Evolutionary conservation across 495 filamentous ascomycete species (phyloP), one percentile per base, ranked within the genome.

Genomic region (Choiromyces venosus): DNA sequence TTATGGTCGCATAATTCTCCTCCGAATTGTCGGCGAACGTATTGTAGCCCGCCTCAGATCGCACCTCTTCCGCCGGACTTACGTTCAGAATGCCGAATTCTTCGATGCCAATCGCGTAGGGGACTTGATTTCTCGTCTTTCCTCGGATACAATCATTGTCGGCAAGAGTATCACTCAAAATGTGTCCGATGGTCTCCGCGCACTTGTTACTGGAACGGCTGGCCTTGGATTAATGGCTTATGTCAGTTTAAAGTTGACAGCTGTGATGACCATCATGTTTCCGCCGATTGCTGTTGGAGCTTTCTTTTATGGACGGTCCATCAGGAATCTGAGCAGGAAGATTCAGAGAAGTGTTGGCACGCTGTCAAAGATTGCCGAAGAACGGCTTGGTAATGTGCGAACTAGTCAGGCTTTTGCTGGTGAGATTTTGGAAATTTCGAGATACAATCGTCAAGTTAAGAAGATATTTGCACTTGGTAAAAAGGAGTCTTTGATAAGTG

Each of bases 81-180:
- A 96, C 73, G 84, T 93, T 33, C 95, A 99, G 80, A 93, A 99
- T 82, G 96, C 96, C 72, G 95, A 99, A 81, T 99, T 99, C 85
- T 99, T 98, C 81, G 95, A 99, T 81, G 95, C 95, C 46, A 99
- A 99, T 83, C 87, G 96, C 29, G 93, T 97, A 46, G 95, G 95
- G 76, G 95, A 99, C 81, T 84, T 99, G 77, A 97, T 98, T 78
- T 97, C 94, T 66, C 89, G 95, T 19, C 89, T 99, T 33, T 92
- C 93, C 78, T 97, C 93, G 12, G 95, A 99, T 81, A 97, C 95
- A 1, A 91, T 98, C 76, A 94, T 99, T 76, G 94, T 98, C 40
- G 95, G 94, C 76, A 99, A 99, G 84, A 96, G 92, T 82, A 96
- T 99, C 78, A 98, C 96, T 14, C 95, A 98, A 77, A 99, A 99